A percentile compares a stretch with the other conserved stretches of the same genome.
phyloP scores from a whole-genome alignment of 202 grass and related monocot genomes.

The Brachypodium distachyon region DNA sequence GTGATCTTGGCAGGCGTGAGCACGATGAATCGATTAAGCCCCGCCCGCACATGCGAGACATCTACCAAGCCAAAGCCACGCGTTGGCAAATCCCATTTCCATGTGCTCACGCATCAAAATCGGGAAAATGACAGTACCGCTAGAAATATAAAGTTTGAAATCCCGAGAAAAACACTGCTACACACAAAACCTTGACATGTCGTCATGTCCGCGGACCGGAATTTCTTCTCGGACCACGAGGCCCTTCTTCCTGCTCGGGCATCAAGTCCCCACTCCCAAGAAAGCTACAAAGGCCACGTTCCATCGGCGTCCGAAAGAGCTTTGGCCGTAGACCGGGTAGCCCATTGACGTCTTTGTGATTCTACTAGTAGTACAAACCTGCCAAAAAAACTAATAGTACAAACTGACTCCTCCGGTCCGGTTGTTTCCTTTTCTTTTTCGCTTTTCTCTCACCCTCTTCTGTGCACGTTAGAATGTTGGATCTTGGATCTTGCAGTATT shows the following conservation, averaged over 20 bases:
- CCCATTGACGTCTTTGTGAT: background rate
- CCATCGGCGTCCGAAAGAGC: background rate
- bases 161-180: background rate
- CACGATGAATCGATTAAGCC: background rate
- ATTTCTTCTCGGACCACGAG: background rate
- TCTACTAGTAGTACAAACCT: too few species aligned
- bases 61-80: background rate
- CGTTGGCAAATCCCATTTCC: background rate
- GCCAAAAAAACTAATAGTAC: too few species aligned
- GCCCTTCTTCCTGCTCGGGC: background rate
- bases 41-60: background rate
- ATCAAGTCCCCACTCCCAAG: background rate
- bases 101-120: background rate
- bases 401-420: too few species aligned
- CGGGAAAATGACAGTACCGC: background rate
- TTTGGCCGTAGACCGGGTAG: background rate
- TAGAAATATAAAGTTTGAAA: background rate
- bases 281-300: background rate
- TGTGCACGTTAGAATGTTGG: constrained; percentile 17
- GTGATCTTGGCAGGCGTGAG: background rate
- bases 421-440: background rate
- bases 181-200: background rate
- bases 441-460: background rate
- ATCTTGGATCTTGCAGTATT: constrained; percentile 2
- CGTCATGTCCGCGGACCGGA: background rate